These are phyloP conservation scores for Fusarium stilboides DNA, from an alignment of 2,329 filamentous ascomycete genomes.

Conservation along the genomic window DNA sequence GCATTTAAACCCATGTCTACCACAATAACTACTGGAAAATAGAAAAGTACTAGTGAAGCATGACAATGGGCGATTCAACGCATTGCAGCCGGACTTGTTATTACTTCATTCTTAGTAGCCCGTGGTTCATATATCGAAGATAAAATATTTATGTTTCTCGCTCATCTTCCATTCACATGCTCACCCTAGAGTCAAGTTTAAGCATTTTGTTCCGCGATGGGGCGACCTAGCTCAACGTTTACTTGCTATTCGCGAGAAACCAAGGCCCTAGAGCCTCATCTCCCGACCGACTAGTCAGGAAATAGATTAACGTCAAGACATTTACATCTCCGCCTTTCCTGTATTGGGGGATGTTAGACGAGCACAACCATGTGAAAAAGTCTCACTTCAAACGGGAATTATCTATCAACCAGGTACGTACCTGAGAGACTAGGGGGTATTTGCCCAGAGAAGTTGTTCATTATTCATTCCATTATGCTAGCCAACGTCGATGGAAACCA, in stretches of 20 bases:
- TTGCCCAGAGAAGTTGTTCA: background rate
- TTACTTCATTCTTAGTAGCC: too few relatives aligned
- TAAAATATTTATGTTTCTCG: background rate
- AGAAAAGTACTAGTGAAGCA: too few relatives aligned
- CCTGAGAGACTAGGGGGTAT: background rate
- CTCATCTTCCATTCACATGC: background rate
- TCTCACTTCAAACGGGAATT: slow-evolving; percentile 17
- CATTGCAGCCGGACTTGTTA: too few relatives aligned
- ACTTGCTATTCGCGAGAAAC: slow-evolving; percentile 28
- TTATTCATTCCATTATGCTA: background rate
- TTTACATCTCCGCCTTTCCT: slow-evolving; percentile 39
- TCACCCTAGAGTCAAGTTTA: background rate
- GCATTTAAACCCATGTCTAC: too few relatives aligned
- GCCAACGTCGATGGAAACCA: background rate
- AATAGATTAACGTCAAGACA: slow-evolving; percentile 42
- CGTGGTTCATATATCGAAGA: too few relatives aligned
- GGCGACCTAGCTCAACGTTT: slow-evolving; percentile 13
- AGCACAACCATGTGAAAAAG: slow-evolving; percentile 46
- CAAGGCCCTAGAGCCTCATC: slow-evolving; percentile 41
- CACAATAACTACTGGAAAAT: too few relatives aligned
- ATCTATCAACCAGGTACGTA: slow-evolving; percentile 8
- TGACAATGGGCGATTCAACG: too few relatives aligned
- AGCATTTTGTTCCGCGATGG: slow-evolving; percentile 34
- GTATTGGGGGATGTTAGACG: slow-evolving; percentile 49
- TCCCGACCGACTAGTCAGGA: slow-evolving; percentile 42